Evolutionary conservation across 495 filamentous ascomycete genomes (phyloP).

Genomic region (Astrothelium subdiscretum): DNA sequence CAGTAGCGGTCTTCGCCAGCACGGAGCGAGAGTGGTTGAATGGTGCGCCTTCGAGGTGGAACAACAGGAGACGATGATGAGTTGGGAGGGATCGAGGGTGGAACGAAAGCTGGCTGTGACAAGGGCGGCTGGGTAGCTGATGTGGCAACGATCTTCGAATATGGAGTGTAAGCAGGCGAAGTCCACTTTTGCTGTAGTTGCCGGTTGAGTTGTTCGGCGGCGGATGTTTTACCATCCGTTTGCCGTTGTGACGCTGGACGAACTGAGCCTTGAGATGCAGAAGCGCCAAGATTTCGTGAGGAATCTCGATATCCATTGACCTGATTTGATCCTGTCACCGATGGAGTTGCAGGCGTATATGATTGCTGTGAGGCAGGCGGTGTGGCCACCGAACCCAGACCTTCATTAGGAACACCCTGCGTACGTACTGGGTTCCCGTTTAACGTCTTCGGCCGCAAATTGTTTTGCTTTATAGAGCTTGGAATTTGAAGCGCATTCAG

Average conservation of each 20-base stretch:
- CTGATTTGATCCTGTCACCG: neutral
- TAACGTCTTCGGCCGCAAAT: neutral
- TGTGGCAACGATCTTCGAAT: neutral
- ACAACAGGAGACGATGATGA: neutral
- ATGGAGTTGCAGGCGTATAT: too few relatives aligned
- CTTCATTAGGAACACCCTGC: too few relatives aligned
- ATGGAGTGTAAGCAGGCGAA: neutral
- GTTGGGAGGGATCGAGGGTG: neutral
- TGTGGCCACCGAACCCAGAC: too few relatives aligned
- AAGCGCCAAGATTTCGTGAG: neutral
- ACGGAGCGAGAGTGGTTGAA: constrained; percentile 17
- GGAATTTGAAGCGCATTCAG: neutral
- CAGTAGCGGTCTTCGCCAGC: constrained; percentile 24
- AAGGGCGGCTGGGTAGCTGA: neutral
- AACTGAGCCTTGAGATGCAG: neutral
- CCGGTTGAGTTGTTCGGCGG: neutral
- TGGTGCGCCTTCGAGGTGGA: neutral
- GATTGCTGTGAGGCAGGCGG: too few relatives aligned
- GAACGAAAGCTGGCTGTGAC: constrained; percentile 1
- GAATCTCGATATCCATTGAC: neutral
- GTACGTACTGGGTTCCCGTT: too few relatives aligned
- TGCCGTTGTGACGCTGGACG: neutral
- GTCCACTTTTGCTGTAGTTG: neutral
- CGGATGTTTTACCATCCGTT: neutral
- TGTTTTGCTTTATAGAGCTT: neutral